These are phyloP conservation scores for Lojkania enalia DNA, from an alignment of 2,329 filamentous ascomycete genomes.

Conservation along the genomic window DNA sequence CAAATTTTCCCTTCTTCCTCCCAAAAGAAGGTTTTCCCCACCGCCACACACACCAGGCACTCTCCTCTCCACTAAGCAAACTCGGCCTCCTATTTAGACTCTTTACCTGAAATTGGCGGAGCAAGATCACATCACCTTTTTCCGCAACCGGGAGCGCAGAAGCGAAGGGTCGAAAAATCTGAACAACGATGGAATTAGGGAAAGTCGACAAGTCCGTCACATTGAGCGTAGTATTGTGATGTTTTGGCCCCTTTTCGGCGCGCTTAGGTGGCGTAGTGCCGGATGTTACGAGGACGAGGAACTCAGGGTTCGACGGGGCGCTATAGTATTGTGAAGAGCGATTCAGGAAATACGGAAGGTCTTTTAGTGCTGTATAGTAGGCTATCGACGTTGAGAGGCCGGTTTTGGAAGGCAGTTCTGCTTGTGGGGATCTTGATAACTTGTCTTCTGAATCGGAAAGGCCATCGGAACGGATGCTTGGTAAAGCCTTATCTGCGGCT, in stretches of 20 bases:
- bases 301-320: constrained; percentile 43
- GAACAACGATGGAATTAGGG: constrained; percentile 36
- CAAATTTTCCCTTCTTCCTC: constrained; percentile 27
- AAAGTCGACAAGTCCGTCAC: constrained; percentile 45
- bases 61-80: constrained; percentile 48
- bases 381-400: constrained; percentile 47
- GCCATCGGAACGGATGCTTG: constrained; percentile 19
- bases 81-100: constrained; percentile 40
- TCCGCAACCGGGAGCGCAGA: constrained; percentile 47
- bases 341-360: constrained; percentile 47
- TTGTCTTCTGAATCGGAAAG: constrained; percentile 15
- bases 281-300: constrained; percentile 49
- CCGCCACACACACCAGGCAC: constrained; percentile 54
- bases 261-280: constrained; percentile 37
- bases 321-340: constrained; percentile 38
- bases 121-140: constrained; percentile 50
- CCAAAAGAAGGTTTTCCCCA: constrained; percentile 38
- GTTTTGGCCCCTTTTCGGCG: constrained; percentile 47
- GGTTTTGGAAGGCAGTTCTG: constrained; percentile 27
- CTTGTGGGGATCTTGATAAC: background rate
- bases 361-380: constrained; percentile 52
- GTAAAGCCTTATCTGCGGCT: constrained; percentile 13
- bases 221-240: constrained; percentile 49
- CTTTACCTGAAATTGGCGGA: constrained; percentile 50
- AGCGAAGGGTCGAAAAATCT: constrained; percentile 50